Conservation (phyloP, 306 rosid genomes). For the Medicago ruthenica region DNA sequence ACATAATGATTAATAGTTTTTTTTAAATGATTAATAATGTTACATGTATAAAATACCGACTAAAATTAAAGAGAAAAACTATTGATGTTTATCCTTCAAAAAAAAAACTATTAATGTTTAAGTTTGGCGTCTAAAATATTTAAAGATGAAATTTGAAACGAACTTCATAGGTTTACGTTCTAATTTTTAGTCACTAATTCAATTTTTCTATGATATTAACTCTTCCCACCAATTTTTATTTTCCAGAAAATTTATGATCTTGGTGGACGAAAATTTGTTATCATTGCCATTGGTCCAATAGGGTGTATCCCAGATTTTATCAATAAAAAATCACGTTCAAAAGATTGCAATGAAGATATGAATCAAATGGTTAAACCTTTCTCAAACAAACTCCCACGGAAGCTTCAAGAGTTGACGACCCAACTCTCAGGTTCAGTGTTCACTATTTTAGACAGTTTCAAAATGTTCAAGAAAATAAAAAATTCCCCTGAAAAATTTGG, state of each 20-base stretch:
- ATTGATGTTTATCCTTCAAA: too few relatives aligned
- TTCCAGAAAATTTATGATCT: conserved; percentile 31
- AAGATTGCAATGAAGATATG: conserved; percentile 25
- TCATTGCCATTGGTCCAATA: conserved; percentile 14
- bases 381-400: conserved; percentile 25
- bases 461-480: conserved; percentile 9
- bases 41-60: too few relatives aligned
- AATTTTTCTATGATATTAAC: too few relatives aligned
- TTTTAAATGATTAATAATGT: too few relatives aligned
- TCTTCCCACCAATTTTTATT: neutral
- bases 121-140: too few relatives aligned
- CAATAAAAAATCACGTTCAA: neutral
- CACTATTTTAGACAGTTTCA: conserved; percentile 20
- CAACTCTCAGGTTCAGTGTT: conserved; percentile 22
- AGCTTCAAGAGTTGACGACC: neutral
- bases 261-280: conserved; percentile 39
- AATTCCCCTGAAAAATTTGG: conserved; percentile 27
- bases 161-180: too few relatives aligned
- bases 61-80: too few relatives aligned
- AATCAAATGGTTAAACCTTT: conserved; percentile 25
- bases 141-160: too few relatives aligned
- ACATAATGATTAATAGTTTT: too few relatives aligned
- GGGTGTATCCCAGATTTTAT: conserved; percentile 22
- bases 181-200: too few relatives aligned
- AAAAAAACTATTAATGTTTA: too few relatives aligned